These are phyloP conservation scores for Colletotrichum tofieldiae DNA, from an alignment of 2,329 filamentous ascomycete genomes.

Conservation along the genomic window DNA sequence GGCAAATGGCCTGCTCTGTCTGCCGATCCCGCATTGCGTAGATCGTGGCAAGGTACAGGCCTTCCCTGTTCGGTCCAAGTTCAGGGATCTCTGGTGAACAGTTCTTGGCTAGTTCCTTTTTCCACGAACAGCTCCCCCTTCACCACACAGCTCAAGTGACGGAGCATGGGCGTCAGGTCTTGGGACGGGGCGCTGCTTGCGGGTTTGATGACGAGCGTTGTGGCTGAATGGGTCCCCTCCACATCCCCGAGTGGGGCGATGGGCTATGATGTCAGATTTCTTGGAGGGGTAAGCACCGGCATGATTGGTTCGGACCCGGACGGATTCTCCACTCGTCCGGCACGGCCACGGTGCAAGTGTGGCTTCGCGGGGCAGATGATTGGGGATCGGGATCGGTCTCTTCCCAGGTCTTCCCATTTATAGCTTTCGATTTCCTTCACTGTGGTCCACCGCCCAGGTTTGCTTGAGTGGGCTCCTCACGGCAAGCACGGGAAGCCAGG, in stretches of 20 bases:
- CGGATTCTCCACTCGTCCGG: slow-evolving; percentile 15
- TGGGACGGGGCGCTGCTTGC: slow-evolving; percentile 39
- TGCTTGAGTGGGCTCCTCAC: slow-evolving; percentile 2
- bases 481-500: slow-evolving; percentile 28
- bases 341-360: slow-evolving; percentile 35
- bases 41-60: slow-evolving; percentile 34
- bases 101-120: slow-evolving; percentile 8
- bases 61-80: slow-evolving; percentile 1
- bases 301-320: slow-evolving; percentile 26
- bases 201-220: slow-evolving; percentile 38
- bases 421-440: background rate
- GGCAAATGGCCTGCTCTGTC: slow-evolving; percentile 20
- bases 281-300: slow-evolving; percentile 15
- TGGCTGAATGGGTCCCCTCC: slow-evolving; percentile 33
- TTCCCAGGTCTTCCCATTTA: slow-evolving; percentile 8
- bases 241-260: background rate
- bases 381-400: slow-evolving; percentile 28
- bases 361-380: slow-evolving; percentile 31
- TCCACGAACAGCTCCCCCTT: background rate
- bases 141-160: slow-evolving; percentile 13
- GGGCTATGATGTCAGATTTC: slow-evolving; percentile 39
- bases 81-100: background rate
- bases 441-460: background rate
- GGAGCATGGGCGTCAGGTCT: slow-evolving; percentile 27
- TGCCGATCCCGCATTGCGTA: slow-evolving; percentile 38